These are phyloP conservation scores for Saccharomycopsis phalli DNA, from an alignment of 1,139 yeast species.

Conservation along the genomic window DNA sequence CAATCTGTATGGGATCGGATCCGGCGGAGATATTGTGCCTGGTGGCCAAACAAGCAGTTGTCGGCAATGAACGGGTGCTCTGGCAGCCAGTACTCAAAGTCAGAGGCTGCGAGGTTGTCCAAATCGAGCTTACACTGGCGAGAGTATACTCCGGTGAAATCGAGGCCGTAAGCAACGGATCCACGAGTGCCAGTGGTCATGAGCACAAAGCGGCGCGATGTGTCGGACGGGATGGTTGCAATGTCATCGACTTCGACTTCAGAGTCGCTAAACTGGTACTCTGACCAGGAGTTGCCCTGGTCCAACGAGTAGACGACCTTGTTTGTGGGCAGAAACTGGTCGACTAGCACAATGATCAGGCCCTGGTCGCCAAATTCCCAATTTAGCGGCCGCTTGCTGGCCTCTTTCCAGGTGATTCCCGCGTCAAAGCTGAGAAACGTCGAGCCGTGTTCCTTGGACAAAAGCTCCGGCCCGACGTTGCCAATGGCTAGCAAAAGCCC, in stretches of 20 bases:
- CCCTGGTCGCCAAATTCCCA: constrained; percentile 99
- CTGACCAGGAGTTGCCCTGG: constrained; percentile 72
- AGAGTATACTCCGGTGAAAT: constrained; percentile 55
- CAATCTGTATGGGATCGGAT: constrained; percentile 54
- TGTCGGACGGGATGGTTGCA: constrained; percentile 87
- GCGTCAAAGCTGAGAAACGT: constrained; percentile 82
- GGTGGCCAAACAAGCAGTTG: constrained; percentile 84
- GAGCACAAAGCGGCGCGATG: constrained; percentile 64
- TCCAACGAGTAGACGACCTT: constrained; percentile 59
- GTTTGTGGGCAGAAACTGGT: constrained; percentile 49
- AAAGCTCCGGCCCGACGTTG: constrained; percentile 66
- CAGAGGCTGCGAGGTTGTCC: constrained; percentile 43
- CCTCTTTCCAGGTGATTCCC: constrained; percentile 81
- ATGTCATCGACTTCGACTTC: constrained; percentile 56
- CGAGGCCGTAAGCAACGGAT: constrained; percentile 48
- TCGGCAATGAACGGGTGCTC: constrained; percentile 52
- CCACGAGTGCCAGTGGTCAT: constrained; percentile 30
- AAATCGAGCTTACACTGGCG: constrained; percentile 67
- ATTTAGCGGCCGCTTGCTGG: constrained; percentile 63
- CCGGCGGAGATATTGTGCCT: constrained; percentile 68
- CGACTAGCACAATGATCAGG: constrained; percentile 66
- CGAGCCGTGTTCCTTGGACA: constrained; percentile 44
- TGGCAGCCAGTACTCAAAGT: constrained; percentile 81
- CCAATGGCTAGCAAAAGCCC: constrained; percentile 87
- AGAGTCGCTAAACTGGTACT: constrained; percentile 52